Conservation (phyloP, 2,329 filamentous ascomycete species). For the Juglanconis sp. region DNA sequence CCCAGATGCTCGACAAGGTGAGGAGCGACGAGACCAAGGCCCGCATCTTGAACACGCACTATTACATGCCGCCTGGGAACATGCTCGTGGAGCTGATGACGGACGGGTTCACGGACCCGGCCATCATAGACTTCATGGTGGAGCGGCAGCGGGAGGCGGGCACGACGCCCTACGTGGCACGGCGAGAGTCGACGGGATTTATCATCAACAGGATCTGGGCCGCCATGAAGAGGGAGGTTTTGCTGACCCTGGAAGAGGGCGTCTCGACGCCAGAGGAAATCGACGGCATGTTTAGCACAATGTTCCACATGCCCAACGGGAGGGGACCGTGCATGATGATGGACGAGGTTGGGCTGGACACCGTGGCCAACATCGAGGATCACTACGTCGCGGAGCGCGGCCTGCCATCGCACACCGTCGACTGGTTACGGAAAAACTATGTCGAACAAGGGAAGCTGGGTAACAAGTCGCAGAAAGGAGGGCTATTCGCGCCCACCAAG, state of each 20-base stretch:
- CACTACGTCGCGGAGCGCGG: conserved; percentile 38
- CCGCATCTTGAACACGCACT: conserved; percentile 33
- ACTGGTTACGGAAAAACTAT: conserved; percentile 43
- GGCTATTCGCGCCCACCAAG: conserved; percentile 24
- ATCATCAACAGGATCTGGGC: conserved; percentile 35
- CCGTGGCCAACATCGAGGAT: conserved; percentile 28
- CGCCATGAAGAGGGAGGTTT: conserved; percentile 32
- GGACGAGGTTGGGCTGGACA: conserved; percentile 33
- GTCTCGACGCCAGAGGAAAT: conserved; percentile 30
- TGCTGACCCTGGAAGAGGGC: conserved; percentile 29
- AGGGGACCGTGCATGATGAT: conserved; percentile 31
- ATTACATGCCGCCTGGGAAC: conserved; percentile 31
- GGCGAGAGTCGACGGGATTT: conserved; percentile 30
- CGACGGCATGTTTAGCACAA: conserved; percentile 20
- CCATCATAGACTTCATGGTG: conserved; percentile 28
- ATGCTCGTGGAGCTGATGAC: conserved; percentile 35
- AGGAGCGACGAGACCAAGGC: conserved; percentile 29
- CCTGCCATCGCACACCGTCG: conserved; percentile 37
- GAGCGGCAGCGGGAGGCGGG: conserved; percentile 27
- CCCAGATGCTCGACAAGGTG: conserved; percentile 44
- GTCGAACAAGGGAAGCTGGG: conserved; percentile 46
- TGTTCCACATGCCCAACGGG: conserved; percentile 21
- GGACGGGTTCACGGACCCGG: conserved; percentile 25
- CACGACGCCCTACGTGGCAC: conserved; percentile 25
- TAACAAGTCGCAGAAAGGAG: conserved; percentile 38